A percentile compares a stretch with the other conserved stretches of the same genome.
phyloP scores from a whole-genome alignment of 2,329 filamentous ascomycete species.

The Aureobasidium musti region DNA sequence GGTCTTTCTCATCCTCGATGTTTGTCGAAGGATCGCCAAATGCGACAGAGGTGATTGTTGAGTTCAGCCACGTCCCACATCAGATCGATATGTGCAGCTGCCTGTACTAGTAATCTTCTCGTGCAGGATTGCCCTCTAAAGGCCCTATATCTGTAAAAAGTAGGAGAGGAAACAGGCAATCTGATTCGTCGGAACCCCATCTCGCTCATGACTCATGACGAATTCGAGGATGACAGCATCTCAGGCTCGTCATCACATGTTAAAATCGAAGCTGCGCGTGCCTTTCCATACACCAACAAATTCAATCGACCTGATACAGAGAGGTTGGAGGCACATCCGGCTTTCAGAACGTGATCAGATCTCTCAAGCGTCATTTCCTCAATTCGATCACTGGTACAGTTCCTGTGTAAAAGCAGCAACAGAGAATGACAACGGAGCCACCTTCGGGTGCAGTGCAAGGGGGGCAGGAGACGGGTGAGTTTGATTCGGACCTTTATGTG shows the following conservation, averaged over 20 bases:
- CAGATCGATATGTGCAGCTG: neutral
- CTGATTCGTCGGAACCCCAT: conserved; percentile 6
- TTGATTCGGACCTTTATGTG: conserved; percentile 15
- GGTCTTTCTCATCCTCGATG: neutral
- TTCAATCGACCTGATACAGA: neutral
- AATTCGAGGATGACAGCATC: conserved; percentile 12
- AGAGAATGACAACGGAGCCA: conserved; percentile 3
- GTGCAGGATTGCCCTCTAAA: neutral
- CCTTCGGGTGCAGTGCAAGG: conserved; percentile 25
- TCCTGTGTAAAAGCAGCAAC: neutral
- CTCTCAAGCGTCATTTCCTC: neutral
- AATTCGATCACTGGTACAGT: neutral
- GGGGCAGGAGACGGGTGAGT: conserved; percentile 14
- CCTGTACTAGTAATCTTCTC: neutral
- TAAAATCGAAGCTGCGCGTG: neutral
- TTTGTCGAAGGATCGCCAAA: conserved; percentile 12
- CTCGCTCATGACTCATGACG: conserved; percentile 11
- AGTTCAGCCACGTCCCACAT: conserved; percentile 20
- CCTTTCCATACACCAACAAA: neutral
- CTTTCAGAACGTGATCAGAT: neutral
- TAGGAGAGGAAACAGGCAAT: neutral
- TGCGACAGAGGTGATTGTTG: neutral
- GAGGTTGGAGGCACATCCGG: neutral
- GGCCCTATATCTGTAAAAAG: neutral
- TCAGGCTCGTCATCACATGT: conserved; percentile 11